phyloP scores from a whole-genome alignment of 805 yeast genomes.

The Monosporozyma yasuniensis region DNA sequence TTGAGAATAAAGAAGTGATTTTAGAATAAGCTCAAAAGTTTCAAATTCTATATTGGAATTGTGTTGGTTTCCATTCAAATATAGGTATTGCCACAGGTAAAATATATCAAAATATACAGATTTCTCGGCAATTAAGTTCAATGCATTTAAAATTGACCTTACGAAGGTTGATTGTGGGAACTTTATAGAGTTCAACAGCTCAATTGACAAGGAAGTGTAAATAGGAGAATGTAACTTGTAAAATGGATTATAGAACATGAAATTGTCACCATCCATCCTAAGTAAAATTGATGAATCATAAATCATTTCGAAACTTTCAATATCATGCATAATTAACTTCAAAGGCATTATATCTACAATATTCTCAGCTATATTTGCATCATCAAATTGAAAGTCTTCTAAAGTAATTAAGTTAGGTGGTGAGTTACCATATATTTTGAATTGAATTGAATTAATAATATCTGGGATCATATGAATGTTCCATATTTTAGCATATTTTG shows the following conservation, averaged over 20 bases:
- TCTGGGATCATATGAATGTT: constrained; percentile 28
- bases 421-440: constrained; percentile 23
- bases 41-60: constrained; percentile 2
- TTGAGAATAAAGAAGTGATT: background rate
- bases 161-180: background rate
- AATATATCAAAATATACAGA: constrained; percentile 10
- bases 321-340: background rate
- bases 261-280: constrained; percentile 33
- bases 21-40: constrained; percentile 2
- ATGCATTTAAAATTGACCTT: background rate
- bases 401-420: constrained; percentile 17
- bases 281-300: background rate
- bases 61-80: background rate
- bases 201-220: background rate
- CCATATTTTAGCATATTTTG: constrained; percentile 40
- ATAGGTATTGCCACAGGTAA: constrained; percentile 21
- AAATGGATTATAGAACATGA: constrained; percentile 29
- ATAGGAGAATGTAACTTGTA: constrained; percentile 22
- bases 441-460: constrained; percentile 19
- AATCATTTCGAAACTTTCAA: background rate
- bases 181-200: background rate
- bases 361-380: background rate
- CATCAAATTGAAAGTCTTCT: constrained; percentile 5
- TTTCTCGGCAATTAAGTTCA: background rate
- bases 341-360: background rate